Percentiles rank a stretch among this genome's conserved stretches.
phyloP scores from a whole-genome alignment of 768 basidiomycete genomes.

The Strobilomyces echinocephalus region DNA sequence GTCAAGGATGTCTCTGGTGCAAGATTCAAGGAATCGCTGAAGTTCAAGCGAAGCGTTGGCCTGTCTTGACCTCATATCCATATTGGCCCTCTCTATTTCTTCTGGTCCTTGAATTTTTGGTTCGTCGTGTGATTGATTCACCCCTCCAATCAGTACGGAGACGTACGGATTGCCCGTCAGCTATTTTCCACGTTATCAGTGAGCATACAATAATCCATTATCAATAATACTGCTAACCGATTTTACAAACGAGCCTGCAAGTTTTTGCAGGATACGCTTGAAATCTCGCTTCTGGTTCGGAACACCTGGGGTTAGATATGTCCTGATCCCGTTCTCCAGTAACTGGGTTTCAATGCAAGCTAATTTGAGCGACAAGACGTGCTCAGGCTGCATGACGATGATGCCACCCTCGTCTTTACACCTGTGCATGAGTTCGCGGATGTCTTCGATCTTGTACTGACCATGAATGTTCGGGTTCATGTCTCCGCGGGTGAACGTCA shows the following conservation, averaged over 20 bases:
- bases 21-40: background rate
- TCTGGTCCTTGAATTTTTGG: background rate
- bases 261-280: background rate
- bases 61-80: background rate
- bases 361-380: background rate
- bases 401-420: background rate
- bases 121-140: background rate
- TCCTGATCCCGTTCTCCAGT: too few species aligned
- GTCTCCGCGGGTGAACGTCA: background rate
- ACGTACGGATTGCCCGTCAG: background rate
- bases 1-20: background rate
- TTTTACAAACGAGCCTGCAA: background rate
- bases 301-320: too few species aligned
- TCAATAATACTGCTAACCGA: background rate
- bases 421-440: background rate
- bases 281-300: background rate
- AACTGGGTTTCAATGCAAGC: background rate
- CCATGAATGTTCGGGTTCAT: background rate
- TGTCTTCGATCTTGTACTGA: background rate
- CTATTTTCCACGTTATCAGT: background rate
- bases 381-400: background rate
- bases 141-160: background rate
- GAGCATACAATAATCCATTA: background rate
- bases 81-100: too few species aligned
- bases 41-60: too few species aligned